Base-by-base conservation (phyloP, 129 eudicot species). In the Logfia minima region DNA sequence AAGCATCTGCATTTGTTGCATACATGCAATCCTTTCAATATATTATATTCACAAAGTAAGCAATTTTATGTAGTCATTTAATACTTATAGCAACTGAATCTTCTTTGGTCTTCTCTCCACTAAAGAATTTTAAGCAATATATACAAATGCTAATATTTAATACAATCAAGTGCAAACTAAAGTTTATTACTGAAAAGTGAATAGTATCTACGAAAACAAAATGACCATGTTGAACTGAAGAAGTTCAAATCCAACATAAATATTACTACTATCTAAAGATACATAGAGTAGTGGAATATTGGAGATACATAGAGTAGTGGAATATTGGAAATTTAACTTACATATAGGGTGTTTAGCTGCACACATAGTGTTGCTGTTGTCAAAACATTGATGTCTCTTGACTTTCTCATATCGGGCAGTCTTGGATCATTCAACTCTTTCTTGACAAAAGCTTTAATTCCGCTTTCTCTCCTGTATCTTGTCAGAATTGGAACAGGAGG, bases 401-500 rank as follows among this genome's bases (percentile, higher is more conserved):
- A 95, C 83, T 84, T 92, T 75, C 92, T 82, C 83, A 86, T 85
- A 76, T 91, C 99, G 68, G 99, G 96, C 68, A 86, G 82, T 84
- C 91, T 88, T 76, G 90, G 86, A 86, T 92, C 99, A 78, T 78
- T 66, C 56, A 69, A 51, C 71, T 95, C 99, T 83, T 89, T 91
- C 81, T 89, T 95, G 14, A 92, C 95, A 77, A 92, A 92, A 68
- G 93, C 94, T 79, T 91, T 95, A 26, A 95, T 84, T 79, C 90
- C 95, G 71, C 81, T 76, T 84, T 95, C 99, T 85, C 80, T 95
- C 77, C 88, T 71, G 85, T 88, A 88, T 86, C 99, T 86, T 21
- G 97, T 95, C 71, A 95, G 87, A 81, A 87, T 81, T 31, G 99
- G 99, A 58, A 91, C 85, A 72, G 99, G 97, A 22, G 99, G 99